Base-by-base conservation (phyloP, 768 basidiomycete genomes). In the Cystoderma amianthinum region DNA sequence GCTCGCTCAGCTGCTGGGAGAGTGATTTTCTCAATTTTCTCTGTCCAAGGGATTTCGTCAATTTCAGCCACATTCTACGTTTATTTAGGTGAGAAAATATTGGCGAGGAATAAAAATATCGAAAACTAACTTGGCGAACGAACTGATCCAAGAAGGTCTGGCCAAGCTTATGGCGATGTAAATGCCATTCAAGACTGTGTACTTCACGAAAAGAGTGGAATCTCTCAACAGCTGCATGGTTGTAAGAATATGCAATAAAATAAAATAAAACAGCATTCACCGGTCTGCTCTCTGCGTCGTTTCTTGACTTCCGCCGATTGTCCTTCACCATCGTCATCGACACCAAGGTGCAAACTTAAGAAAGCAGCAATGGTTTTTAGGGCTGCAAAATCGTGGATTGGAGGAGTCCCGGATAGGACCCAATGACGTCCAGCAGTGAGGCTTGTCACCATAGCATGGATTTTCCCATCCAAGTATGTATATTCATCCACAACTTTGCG, bases 151-250 rank as follows among this genome's bases (percentile, higher is more conserved):
- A 58, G 69, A 92, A 94, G 18, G 62, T 59, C 56, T 96, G 94
- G 2, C 89, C 94, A 10, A 92, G 60, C 41, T 75, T 64, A 55
- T 92, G 82, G 13, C 94, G 83, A 52, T 90, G 85, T 1, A 81
- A 80, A 54, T 96, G 93, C 94, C 94, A 97, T 50, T 92, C 86
- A 28, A 85, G 59, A 32, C 83, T 92, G 53, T 89, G 91, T 9
- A 92, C 86, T 54, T 97, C 94, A 18, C 93, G 83, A 82, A 92
- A 97, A 2, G 93, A 93, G 58, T 96, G 92, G 73, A 97, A 97
- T 48, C 80, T 78, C 60, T 97, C 94, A 39, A 85, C 91, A 44
- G 78, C 87, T 91, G 50, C 17, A 49, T 43, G 13, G 66, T n/a
- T 63, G 46, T 38, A 28, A 33, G 15, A 17, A 19, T 4, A 21